phyloP scores from a whole-genome alignment of 176 grass and related monocot species.

The Ampelocalamus luodianensis region DNA sequence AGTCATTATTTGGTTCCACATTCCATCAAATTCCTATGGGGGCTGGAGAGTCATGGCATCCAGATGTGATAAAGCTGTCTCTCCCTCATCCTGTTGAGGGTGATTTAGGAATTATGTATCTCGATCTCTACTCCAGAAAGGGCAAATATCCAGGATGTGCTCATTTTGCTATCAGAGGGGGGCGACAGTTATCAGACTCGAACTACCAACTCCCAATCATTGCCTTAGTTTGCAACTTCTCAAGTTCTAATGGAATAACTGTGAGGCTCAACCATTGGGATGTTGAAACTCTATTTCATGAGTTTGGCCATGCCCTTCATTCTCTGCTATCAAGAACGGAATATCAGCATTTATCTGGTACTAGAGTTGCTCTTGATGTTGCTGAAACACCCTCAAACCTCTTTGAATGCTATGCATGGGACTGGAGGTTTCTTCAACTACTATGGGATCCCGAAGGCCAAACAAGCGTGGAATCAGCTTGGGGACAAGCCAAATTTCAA shows the following conservation, averaged over 20 bases:
- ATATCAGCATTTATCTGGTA: conserved; percentile 98
- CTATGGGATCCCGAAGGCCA: too few species aligned
- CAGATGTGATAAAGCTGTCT: too few species aligned
- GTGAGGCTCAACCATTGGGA: conserved; percentile 81
- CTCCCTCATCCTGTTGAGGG: too few species aligned
- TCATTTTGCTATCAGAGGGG: conserved; percentile 97
- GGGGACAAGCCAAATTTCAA: too few species aligned
- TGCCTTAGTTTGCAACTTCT: conserved; percentile 87
- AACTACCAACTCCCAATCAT: conserved; percentile 87
- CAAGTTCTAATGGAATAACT: conserved; percentile 60
- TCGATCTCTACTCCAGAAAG: conserved; percentile 82
- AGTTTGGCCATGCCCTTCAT: conserved; percentile 98
- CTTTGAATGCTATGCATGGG: too few species aligned
- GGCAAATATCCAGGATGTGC: conserved; percentile 90
- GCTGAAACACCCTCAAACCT: conserved; percentile 96
- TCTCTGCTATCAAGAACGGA: conserved; percentile 99
- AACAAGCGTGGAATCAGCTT: too few species aligned
- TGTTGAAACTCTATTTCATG: conserved; percentile 95
- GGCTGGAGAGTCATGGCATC: too few species aligned
- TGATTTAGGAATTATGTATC: conserved; percentile 78
- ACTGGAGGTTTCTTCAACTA: too few species aligned
- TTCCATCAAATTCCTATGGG: too few species aligned
- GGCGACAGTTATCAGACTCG: conserved; percentile 58
- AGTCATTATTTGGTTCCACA: too few species aligned
- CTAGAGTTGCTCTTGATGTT: conserved; percentile 92